Conservation (phyloP, 495 filamentous ascomycete species). For the Penicillium antarcticum region DNA sequence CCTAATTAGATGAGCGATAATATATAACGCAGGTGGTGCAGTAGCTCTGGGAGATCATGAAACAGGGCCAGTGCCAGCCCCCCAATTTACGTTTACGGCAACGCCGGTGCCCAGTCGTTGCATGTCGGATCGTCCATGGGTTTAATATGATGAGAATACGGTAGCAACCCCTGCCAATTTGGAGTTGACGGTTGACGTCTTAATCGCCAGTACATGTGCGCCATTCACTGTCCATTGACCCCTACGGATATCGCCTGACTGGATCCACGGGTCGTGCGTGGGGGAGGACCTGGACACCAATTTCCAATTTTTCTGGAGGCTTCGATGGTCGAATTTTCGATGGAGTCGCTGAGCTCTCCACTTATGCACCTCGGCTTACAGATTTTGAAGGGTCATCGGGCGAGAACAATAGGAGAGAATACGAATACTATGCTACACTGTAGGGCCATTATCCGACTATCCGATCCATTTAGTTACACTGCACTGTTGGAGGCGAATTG, state of each 20-base stretch:
- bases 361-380: conserved; percentile 1
- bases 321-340: conserved; percentile 11
- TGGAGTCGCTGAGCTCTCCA: conserved; percentile 8
- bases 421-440: too few species aligned
- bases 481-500: not conserved
- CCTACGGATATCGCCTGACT: not conserved
- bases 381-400: not conserved
- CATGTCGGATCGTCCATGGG: too few species aligned
- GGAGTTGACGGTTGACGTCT: too few species aligned
- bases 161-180: too few species aligned
- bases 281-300: not conserved
- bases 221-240: not conserved
- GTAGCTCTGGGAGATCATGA: not conserved
- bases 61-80: not conserved
- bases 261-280: conserved; percentile 4
- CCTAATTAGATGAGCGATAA: too few species aligned
- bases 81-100: not conserved
- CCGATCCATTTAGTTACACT: not conserved
- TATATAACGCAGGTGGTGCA: too few species aligned
- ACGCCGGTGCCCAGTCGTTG: too few species aligned
- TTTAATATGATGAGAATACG: too few species aligned
- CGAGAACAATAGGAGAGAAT: not conserved
- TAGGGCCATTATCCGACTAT: too few species aligned
- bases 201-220: too few species aligned
- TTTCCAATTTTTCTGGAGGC: conserved; percentile 7